Base-by-base conservation (phyloP, 331 rosid genomes). In the Ulmus americana region DNA sequence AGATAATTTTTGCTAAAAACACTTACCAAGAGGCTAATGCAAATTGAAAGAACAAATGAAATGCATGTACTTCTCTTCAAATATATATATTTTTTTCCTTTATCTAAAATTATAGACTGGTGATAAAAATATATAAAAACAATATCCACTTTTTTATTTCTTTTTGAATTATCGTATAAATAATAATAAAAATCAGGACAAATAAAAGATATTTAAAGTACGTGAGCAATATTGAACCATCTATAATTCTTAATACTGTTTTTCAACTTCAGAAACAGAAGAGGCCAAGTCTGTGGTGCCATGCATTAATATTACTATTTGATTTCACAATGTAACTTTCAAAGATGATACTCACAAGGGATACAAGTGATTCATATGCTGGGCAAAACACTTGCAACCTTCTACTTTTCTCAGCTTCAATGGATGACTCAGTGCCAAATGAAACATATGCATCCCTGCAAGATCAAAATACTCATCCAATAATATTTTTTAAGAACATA, bases 351-450 rank as follows among this genome's bases (percentile, higher is more conserved):
- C 95, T 80, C 77, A 94, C 99, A 80, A 90, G 73, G 48, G 97
- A 87, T 41, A 94, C 99, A 68, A 94, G 99, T 55, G 97, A 89
- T 76, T 94, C 97, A 15, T 90, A 94, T 13, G 96, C 95, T 3
- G 88, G 97, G 70, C 95, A 75, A 64, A 90, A 94, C 71, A 84
- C 70, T 59, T 84, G 96, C 74, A 84, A 80, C 84, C 97, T 94
- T 77, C 88, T 82, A 67, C 84, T 90, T 83, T 91, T 82, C 82
- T 94, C 99, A 61, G 87, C 86, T 73, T 90, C 97, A 71, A 84
- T 76, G 58, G 92, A 82, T 39, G 82, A 67, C 45, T 94, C 97
- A 75, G 81, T 75, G 54, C 82, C 85, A 70, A 79, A 71, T 45
- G 96, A 86, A 64, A 79, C 69, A 70, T 85, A 77, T 39, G 88